Evolutionary conservation across 805 yeast genomes (phyloP), one percentile per base, ranked within the genome.

Genomic region (Yamadazyma ubonensis): DNA sequence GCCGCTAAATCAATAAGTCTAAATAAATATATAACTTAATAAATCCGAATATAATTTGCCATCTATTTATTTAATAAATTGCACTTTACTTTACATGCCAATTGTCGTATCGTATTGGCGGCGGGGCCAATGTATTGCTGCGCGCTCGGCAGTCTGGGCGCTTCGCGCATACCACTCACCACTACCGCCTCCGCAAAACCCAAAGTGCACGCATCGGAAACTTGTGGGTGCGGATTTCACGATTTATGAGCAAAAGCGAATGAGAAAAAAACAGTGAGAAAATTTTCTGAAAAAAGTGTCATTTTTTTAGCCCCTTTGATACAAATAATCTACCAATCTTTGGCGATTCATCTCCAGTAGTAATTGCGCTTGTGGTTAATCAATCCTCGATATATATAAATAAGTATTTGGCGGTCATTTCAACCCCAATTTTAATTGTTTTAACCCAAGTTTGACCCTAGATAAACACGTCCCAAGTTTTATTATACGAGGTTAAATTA

Each of bases 271-370:
- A 28, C 29, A 18, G 39, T 19, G 39, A 39, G 27, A 30, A 29
- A 17, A 25, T 28, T 31, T 23, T 25, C 19, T 12, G 26, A 22
- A 28, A 27, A 28, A 32, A 29, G 33, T 33, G 42, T 38, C 32
- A 25, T 22, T 29, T 41, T 36, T 34, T 32, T 29, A 33, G 30
- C 39, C 44, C 44, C 44, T 36, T 41, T 21, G 20, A 32, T 21
- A 21, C 11, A 32, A 20, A 12, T 15, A 27, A n/a, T 15, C 30
- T 15, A 22, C 12, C 30, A 27, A n/a, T 15, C 30, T 16, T 12
- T 27, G 17, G 8, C 30, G 30, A 27, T 15, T 8, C 30, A 12
- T n/a, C 15, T n/a, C 5, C n/a, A 20, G 8, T 11, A 32, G 27
- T 21, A 26, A 21, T 32, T 32, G 35, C 11, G 19, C 18, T 21